Base-by-base conservation (phyloP, 225 moss, liverwort and hornwort genomes). In the Pseudisothecium myosuroides region DNA sequence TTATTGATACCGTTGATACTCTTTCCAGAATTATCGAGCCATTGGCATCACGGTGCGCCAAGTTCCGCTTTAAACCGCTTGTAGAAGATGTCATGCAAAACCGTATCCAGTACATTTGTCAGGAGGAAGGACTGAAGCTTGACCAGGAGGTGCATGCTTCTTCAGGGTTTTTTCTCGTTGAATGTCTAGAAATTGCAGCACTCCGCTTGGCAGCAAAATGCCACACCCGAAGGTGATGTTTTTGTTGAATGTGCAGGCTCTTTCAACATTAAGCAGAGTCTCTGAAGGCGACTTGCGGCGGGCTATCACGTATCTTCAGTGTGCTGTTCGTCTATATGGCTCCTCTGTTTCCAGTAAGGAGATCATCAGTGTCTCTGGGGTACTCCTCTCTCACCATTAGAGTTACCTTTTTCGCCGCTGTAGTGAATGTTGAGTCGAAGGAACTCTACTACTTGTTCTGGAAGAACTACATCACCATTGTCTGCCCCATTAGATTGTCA, bases 11-110 rank as follows among this genome's bases (percentile, higher is more conserved):
- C 6, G 17, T 89, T 86, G 81, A 47, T 76, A 52, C 41, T 86
- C 62, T 78, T 36, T 91, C 31, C 92, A 96, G 98, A 90, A 98
- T 98, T 81, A 98, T 98, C 83, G 98, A 98, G 93, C 98, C 98
- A n/a, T 87, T 98, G 90, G 98, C 98, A 88, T 98, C 98, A 72
- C 94, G 98, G n/a, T 98, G 98, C 90, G 98, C 98, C 74, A 98
- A 98, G 88, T 98, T 96, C 82, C 93, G 98, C 76, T 98, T 98
- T 56, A 98, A 97, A 88, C 96, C 98, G 34, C 97, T 99, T 26
- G 66, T 96, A 62, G 96, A 97, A 90, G 95, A 96, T 69, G 91
- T 97, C 75, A 99, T 99, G 98, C 96, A 95, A 41, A 93, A 91
- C 49, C 94, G 98, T 50, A 95, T 96, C 89, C 94, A 92, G 82